Evolutionary conservation across 257 asterid genomes (phyloP), one percentile per base, ranked within the genome.

Genomic region (Rubia yunnanensis): DNA sequence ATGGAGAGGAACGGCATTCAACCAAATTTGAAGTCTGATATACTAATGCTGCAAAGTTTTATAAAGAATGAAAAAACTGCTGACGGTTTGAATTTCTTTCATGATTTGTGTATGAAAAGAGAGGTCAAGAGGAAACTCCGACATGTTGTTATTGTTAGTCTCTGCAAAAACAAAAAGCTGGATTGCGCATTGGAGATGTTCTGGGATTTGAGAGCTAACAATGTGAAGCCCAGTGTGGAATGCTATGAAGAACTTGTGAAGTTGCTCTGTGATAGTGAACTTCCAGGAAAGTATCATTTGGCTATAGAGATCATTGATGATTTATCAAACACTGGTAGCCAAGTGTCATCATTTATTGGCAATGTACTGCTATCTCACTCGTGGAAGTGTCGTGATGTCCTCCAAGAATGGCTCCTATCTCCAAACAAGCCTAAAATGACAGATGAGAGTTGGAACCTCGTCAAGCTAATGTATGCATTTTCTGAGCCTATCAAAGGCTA

Each of bases 181-280:
- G 76, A 73, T 38, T 23, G 56, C 49, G 97, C 99, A 27, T 73
- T 73, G 59, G 49, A 78, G 63, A 44, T 83, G 49, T 73, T 86
- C 78, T 72, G 71, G 71, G 69, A 77, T 63, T 77, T 90, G 95
- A 78, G 80, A 73, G 30, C 49, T 59, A 71, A 30, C 15, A 66
- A 52, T 54, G 7, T 74, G 76, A 80, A 18, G 59, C 97, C 96
- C 57, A 79, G 88, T 72, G 44, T 81, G 7, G 80, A 80, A 74
- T 89, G 89, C 77, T 86, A 87, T 18, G 99, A 89, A 84, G 88
- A 82, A 77, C 88, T 92, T 71, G 84, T 92, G 58, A 84, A 79
- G 77, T 30, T 72, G 70, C 73, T 78, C 56, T 89, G 97, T 70
- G 52, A n/a, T 44, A 44, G 52, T 44, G 52, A 44, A 72, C 63